phyloP scores from a whole-genome alignment of 2,329 filamentous ascomycete genomes.

The Ophiostoma novo-ulmi region DNA sequence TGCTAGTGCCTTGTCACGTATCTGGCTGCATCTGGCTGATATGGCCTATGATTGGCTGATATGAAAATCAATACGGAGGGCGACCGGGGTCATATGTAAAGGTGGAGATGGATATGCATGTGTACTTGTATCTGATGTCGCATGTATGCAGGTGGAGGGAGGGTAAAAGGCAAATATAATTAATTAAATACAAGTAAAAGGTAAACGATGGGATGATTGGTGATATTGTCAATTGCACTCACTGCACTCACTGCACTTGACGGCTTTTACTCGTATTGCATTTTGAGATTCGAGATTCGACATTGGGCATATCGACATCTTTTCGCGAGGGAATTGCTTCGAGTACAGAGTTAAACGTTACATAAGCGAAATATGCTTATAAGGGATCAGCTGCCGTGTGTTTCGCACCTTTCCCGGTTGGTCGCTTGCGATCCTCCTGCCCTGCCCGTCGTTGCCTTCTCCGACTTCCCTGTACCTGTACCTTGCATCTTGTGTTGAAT shows the following conservation, averaged over 20 bases:
- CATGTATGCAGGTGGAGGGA: neutral
- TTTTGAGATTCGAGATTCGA: too few species aligned
- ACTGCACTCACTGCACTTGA: too few species aligned
- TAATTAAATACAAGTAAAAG: too few species aligned
- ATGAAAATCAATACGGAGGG: neutral
- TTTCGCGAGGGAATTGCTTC: too few species aligned
- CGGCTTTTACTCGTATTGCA: too few species aligned
- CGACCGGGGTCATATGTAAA: neutral
- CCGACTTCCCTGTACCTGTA: neutral
- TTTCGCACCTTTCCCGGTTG: neutral
- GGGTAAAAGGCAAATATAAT: neutral
- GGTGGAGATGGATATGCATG: neutral
- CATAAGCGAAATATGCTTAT: neutral
- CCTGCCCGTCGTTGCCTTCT: too few species aligned
- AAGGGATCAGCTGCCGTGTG: neutral
- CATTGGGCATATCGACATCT: too few species aligned
- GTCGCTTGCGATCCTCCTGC: neutral
- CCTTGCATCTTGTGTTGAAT: neutral
- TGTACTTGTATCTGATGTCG: neutral
- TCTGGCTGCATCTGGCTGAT: neutral
- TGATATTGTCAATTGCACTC: too few species aligned
- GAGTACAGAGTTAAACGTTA: neutral
- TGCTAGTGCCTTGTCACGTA: slow-evolving; percentile 3
- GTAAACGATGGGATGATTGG: too few species aligned
- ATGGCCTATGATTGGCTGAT: neutral